A percentile compares a stretch with the other conserved stretches of the same genome.
Evolutionary conservation across 352 stramenopile genomes (phyloP).

Genomic region (Phytopythium cucurbitacearum): DNA sequence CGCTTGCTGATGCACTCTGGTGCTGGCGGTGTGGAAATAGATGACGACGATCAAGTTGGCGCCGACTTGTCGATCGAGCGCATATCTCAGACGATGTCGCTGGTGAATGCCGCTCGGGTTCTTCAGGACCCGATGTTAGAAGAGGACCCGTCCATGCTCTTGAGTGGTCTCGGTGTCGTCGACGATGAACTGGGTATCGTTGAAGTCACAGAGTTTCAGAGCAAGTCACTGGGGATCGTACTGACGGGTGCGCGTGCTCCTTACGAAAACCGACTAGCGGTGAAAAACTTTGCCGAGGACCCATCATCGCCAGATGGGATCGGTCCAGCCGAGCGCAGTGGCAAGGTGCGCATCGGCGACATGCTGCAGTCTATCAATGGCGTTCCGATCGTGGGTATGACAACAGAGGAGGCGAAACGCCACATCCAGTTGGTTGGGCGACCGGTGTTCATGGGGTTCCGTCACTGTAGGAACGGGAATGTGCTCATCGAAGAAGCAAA

Average conservation of each 20-base stretch:
- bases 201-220: conserved; percentile 57
- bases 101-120: no score
- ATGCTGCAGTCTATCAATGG: conserved; percentile 82
- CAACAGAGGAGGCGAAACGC: conserved; percentile 76
- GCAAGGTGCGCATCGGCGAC: conserved; percentile 56
- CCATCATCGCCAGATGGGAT: conserved; percentile 17
- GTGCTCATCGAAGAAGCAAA: neutral
- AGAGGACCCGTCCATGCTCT: no score
- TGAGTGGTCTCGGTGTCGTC: no score
- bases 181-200: conserved; percentile 10
- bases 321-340: conserved; percentile 59
- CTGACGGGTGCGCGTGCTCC: conserved; percentile 43
- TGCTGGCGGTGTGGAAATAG: no score
- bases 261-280: conserved; percentile 43
- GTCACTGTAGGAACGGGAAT: conserved; percentile 21
- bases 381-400: conserved; percentile 59
- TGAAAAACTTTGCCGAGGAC: conserved; percentile 69
- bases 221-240: conserved; percentile 65
- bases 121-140: no score
- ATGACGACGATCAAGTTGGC: no score
- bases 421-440: conserved; percentile 71
- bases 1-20: conserved; percentile 66
- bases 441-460: conserved; percentile 71
- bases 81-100: no score
- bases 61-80: no score